phyloP scores from a whole-genome alignment of 1,284 basidiomycete species.

The Pyrrhoderma noxium region DNA sequence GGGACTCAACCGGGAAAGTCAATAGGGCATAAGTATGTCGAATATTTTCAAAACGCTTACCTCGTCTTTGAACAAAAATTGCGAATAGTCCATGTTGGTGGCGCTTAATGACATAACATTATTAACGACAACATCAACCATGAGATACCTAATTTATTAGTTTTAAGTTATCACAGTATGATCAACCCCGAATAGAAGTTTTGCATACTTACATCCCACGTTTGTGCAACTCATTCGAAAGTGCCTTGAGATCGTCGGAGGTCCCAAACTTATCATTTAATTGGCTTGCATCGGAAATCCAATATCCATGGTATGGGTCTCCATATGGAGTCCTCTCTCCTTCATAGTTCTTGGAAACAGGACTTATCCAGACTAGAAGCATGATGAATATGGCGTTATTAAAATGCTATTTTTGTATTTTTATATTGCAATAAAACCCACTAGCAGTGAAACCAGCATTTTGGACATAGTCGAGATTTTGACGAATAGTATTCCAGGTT shows the following conservation, averaged over 20 bases:
- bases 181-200: not conserved
- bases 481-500: slow-evolving; percentile 66
- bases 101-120: slow-evolving; percentile 55
- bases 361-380: slow-evolving; percentile 52
- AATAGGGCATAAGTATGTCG: not conserved
- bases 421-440: slow-evolving; percentile 32
- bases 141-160: slow-evolving; percentile 44
- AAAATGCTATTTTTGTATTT: slow-evolving; percentile 19
- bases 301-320: slow-evolving; percentile 66
- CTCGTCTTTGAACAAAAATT: slow-evolving; percentile 51
- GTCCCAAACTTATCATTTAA: slow-evolving; percentile 67
- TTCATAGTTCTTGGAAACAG: slow-evolving; percentile 63
- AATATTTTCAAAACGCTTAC: slow-evolving; percentile 23
- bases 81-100: slow-evolving; percentile 47
- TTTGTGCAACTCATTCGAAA: slow-evolving; percentile 56
- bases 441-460: slow-evolving; percentile 70
- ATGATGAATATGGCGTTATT: slow-evolving; percentile 13
- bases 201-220: slow-evolving; percentile 49
- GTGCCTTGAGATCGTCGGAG: slow-evolving; percentile 57
- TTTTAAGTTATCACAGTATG: not conserved
- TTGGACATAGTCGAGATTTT: slow-evolving; percentile 74
- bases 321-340: slow-evolving; percentile 58
- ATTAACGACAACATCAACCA: slow-evolving; percentile 77
- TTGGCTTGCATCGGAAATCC: slow-evolving; percentile 54
- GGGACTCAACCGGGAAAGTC: slow-evolving; percentile 27